Conservation (phyloP, 106 monocot species). For the Apostasia shenzhenica region DNA sequence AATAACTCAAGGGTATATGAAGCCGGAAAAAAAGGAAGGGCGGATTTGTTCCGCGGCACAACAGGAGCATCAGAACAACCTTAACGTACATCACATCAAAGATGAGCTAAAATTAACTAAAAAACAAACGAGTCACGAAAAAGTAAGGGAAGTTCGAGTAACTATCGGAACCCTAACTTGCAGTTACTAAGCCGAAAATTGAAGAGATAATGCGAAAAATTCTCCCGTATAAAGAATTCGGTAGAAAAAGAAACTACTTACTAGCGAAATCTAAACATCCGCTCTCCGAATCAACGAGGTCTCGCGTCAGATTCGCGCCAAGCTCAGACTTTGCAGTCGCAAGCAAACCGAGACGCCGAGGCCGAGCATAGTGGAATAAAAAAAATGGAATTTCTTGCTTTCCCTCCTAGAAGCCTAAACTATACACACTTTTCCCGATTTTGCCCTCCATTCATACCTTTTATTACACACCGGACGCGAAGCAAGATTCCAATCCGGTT, state of each 20-base stretch:
- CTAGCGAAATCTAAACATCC: not conserved
- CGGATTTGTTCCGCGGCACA: not conserved
- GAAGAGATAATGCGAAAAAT: not conserved
- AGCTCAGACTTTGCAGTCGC: not conserved
- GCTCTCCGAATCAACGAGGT: not conserved
- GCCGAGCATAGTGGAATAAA: constrained; percentile 1
- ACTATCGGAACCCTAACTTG: constrained; percentile 4
- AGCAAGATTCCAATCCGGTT: no score
- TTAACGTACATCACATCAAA: no score
- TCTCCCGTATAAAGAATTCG: not conserved
- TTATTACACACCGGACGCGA: no score
- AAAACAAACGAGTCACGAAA: not conserved
- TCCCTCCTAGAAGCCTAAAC: constrained; percentile 6
- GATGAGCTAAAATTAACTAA: no score
- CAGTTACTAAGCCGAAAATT: not conserved
- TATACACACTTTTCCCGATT: not conserved
- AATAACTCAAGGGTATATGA: no score
- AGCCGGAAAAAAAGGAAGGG: not conserved
- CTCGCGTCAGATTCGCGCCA: not conserved
- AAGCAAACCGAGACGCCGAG: not conserved
- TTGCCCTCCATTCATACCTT: not conserved
- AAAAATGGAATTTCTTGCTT: not conserved
- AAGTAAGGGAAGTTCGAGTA: not conserved
- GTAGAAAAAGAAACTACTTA: not conserved
- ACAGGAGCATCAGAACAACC: no score